Conservation (phyloP, 805 yeast genomes). For the Yarrowia bubula region DNA sequence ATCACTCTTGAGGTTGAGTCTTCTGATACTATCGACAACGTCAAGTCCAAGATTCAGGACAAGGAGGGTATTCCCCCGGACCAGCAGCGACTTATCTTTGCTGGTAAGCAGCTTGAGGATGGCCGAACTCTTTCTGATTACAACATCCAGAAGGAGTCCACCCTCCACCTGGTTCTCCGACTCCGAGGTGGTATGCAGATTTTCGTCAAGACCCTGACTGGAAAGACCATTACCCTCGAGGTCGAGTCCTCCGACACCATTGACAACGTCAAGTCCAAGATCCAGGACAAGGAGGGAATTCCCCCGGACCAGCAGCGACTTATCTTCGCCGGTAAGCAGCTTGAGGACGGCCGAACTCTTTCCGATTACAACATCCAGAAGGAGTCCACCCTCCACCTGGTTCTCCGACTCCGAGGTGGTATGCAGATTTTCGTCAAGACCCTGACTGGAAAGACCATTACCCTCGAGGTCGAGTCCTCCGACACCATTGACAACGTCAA, state of each 20-base stretch:
- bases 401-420: constrained; percentile 85
- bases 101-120: too few relatives aligned
- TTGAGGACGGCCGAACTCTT: constrained; percentile 90
- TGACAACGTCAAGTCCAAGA: constrained; percentile 90
- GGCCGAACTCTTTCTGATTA: too few relatives aligned
- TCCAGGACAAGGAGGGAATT: constrained; percentile 94
- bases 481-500: constrained; percentile 95
- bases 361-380: constrained; percentile 94
- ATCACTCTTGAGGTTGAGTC: too few relatives aligned
- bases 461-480: constrained; percentile 87
- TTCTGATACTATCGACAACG: too few relatives aligned
- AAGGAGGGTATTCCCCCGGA: too few relatives aligned
- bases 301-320: constrained; percentile 96
- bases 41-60: too few relatives aligned
- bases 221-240: too few relatives aligned
- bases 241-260: constrained; percentile 74
- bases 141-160: too few relatives aligned
- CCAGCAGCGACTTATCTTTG: too few relatives aligned
- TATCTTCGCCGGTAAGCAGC: constrained; percentile 93
- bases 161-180: too few relatives aligned
- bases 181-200: constrained; percentile 92
- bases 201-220: too few relatives aligned
- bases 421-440: constrained; percentile 93
- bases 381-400: constrained; percentile 84
- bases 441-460: constrained; percentile 85